phyloP scores from a whole-genome alignment of 2,329 filamentous ascomycete species.

The Tolypocladium cylindrosporum region DNA sequence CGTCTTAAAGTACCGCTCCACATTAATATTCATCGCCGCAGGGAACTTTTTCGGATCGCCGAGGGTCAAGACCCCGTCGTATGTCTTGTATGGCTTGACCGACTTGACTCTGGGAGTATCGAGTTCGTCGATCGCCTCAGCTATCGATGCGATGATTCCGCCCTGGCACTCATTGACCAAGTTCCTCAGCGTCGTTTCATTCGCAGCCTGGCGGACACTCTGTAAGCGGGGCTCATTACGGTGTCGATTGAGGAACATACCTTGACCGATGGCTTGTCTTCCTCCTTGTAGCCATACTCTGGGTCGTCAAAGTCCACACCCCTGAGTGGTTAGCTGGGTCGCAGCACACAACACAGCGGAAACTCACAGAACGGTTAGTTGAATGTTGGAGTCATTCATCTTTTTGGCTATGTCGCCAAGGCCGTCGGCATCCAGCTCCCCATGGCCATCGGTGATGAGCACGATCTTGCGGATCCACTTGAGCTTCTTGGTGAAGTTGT shows the following conservation, averaged over 20 bases:
- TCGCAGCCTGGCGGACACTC: slow-evolving; percentile 32
- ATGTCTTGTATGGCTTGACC: slow-evolving; percentile 66
- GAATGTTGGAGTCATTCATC: slow-evolving; percentile 66
- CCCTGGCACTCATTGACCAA: slow-evolving; percentile 57
- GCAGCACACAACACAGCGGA: not conserved
- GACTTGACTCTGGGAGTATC: slow-evolving; percentile 67
- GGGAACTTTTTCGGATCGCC: slow-evolving; percentile 67
- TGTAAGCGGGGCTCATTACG: not conserved
- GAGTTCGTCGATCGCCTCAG: slow-evolving; percentile 74
- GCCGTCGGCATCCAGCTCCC: slow-evolving; percentile 61
- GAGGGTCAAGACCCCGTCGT: slow-evolving; percentile 69
- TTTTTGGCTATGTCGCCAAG: slow-evolving; percentile 60
- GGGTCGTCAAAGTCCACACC: slow-evolving; percentile 90
- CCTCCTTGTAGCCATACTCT: slow-evolving; percentile 86
- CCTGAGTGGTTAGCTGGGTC: slow-evolving; percentile 28
- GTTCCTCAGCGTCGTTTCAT: slow-evolving; percentile 57
- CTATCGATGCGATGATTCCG: slow-evolving; percentile 73
- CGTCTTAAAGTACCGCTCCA: slow-evolving; percentile 85
- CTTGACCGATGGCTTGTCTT: slow-evolving; percentile 67
- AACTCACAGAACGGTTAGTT: slow-evolving; percentile 67
- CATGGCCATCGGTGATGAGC: slow-evolving; percentile 74
- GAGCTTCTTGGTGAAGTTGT: slow-evolving; percentile 65
- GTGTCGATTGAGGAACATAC: slow-evolving; percentile 22
- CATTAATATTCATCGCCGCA: slow-evolving; percentile 68
- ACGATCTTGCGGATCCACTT: slow-evolving; percentile 76